Evolutionary conservation across 805 yeast genomes (phyloP).

Genomic region (Myxozyma sirexii): DNA sequence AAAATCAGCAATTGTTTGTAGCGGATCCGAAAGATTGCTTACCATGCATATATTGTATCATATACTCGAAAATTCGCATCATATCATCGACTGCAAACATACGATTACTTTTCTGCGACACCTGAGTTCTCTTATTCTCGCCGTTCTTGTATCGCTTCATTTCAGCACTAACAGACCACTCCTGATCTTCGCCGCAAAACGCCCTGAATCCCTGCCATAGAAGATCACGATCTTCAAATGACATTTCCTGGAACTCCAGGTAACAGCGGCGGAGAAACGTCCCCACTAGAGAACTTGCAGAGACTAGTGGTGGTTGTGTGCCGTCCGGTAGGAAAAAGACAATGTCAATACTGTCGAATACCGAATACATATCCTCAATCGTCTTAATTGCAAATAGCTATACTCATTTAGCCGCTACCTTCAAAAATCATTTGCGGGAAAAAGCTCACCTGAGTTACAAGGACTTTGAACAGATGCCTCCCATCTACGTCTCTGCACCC

Average conservation of each 20-base stretch:
- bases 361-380: conserved; percentile 12
- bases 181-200: background rate
- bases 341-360: conserved; percentile 16
- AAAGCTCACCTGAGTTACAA: conserved; percentile 1
- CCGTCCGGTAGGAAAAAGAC: conserved; percentile 12
- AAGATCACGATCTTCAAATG: conserved; percentile 14
- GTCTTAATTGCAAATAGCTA: conserved; percentile 7
- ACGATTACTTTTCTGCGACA: background rate
- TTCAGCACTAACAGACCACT: background rate
- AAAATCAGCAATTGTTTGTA: no score
- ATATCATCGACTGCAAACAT: conserved; percentile 47
- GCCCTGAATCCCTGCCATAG: conserved; percentile 21
- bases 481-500: background rate
- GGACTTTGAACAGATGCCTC: conserved; percentile 2
- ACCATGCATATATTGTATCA: conserved; percentile 31
- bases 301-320: background rate
- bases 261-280: conserved; percentile 25
- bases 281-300: conserved; percentile 25
- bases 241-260: conserved; percentile 22
- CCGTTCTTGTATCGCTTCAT: background rate
- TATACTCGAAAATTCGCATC: conserved; percentile 23
- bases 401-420: background rate
- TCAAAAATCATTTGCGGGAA: background rate
- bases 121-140: background rate
- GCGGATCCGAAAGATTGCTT: background rate